Evolutionary conservation across 179 eudicot species (phyloP), one percentile per base, ranked within the genome.

Genomic region (Silene noctiflora): DNA sequence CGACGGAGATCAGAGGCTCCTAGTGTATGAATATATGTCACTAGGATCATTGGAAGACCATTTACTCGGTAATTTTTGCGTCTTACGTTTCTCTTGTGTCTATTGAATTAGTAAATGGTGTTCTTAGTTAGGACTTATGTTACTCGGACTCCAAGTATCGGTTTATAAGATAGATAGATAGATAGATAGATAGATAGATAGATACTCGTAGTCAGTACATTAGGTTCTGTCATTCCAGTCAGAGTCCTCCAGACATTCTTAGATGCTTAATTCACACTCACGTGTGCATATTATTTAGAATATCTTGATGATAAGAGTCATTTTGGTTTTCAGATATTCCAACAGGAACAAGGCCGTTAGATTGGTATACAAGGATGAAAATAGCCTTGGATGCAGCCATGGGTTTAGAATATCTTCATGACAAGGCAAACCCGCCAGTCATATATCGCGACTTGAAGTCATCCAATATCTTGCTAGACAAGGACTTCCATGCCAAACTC

Each of bases 1-100:
- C 7, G 98, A 91, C 83, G 98, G 98, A n/a, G 98, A 94, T 75
- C 98, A 94, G 79, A 89, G 97, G 77, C 96, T 94, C 84, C 77
- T 94, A 71, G 98, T 94, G n/a, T 94, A 92, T 69, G 97, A 94
- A 84, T 94, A 73, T 58, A 89, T 92, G 92, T 67, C 89, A 12
- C 67, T 86, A 72, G 98, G 98, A 39, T 88, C 98, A 48, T 82
- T 94, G 67, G 98, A 94, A 78, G 96, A 89, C 71, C 98, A 94
- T 85, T 82, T 94, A 62, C 81, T 92, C 10, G 98, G 98, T 94
- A 94, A 69, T n/a, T 27, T 2, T 62, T 63, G 3, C 12, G 35
- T 10, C 29, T 60, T 21, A 21, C 9, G 64, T 9, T 71, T 3
- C 33, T 44, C 51, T 44, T 44, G 3, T 8, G 10, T 8, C 11